Percentiles rank a stretch among this genome's conserved stretches.
Evolutionary conservation across 176 grass and related monocot genomes (phyloP).

Genomic region (Melocanna baccifera): DNA sequence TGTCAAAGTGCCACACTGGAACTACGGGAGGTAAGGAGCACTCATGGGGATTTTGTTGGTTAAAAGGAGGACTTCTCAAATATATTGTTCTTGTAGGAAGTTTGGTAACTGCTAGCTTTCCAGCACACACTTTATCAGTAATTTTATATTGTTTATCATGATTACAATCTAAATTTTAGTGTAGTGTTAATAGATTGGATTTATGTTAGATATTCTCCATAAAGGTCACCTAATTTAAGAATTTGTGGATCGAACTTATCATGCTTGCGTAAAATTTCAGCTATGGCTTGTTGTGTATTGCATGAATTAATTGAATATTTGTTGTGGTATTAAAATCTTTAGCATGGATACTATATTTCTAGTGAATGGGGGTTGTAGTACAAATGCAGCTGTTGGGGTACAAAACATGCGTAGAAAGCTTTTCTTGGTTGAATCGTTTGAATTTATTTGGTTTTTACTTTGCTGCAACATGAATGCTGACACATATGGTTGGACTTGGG

Average conservation of each 20-base stretch:
- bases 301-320: slow-evolving; percentile 1
- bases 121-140: neutral
- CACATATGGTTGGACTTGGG: neutral
- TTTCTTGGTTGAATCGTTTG: neutral
- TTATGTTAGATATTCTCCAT: slow-evolving; percentile 5
- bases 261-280: neutral
- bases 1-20: slow-evolving; percentile 96
- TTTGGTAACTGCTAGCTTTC: neutral
- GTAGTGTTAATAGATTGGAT: neutral
- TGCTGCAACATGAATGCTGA: neutral
- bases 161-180: neutral
- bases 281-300: neutral
- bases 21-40: slow-evolving; percentile 58
- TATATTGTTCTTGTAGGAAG: neutral
- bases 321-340: neutral
- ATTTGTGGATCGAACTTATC: neutral
- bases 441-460: neutral
- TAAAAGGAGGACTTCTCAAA: slow-evolving; percentile 5
- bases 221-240: neutral
- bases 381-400: neutral
- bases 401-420: neutral
- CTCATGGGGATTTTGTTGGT: neutral
- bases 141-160: neutral
- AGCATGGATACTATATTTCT: neutral
- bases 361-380: neutral